Conservation (phyloP, 2,329 filamentous ascomycete genomes). For the Xylaria sp. region DNA sequence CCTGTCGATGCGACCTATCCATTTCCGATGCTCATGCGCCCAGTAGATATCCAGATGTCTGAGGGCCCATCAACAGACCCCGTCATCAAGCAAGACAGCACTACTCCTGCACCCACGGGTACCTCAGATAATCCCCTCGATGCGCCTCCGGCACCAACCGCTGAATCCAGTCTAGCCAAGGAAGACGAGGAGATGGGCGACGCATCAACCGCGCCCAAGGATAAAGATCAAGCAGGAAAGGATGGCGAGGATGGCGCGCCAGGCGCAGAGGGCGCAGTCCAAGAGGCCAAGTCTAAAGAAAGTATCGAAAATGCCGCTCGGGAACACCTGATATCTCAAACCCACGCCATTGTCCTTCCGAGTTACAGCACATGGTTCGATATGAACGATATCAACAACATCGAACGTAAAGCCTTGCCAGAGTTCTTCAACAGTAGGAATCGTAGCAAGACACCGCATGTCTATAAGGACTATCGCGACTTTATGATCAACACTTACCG, state of each 20-base stretch:
- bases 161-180: constrained; percentile 63
- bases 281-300: constrained; percentile 75
- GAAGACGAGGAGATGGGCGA: constrained; percentile 86
- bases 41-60: constrained; percentile 67
- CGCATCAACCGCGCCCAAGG: constrained; percentile 59
- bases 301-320: constrained; percentile 84
- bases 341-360: constrained; percentile 92
- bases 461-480: constrained; percentile 98
- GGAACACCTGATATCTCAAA: constrained; percentile 90
- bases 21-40: constrained; percentile 31
- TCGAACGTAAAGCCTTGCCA: constrained; percentile 92
- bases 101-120: constrained; percentile 61
- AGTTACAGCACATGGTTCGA: constrained; percentile 99
- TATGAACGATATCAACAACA: constrained; percentile 88
- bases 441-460: constrained; percentile 93
- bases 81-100: constrained; percentile 65
- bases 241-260: constrained; percentile 53
- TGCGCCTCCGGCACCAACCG: constrained; percentile 67
- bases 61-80: constrained; percentile 55
- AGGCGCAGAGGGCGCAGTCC: constrained; percentile 54
- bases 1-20: constrained; percentile 14
- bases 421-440: constrained; percentile 99
- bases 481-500: constrained; percentile 99
- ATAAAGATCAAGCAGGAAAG: constrained; percentile 48
- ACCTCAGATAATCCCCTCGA: constrained; percentile 69